Base-by-base conservation (phyloP, 768 basidiomycete genomes). In the Leccinum boreale region DNA sequence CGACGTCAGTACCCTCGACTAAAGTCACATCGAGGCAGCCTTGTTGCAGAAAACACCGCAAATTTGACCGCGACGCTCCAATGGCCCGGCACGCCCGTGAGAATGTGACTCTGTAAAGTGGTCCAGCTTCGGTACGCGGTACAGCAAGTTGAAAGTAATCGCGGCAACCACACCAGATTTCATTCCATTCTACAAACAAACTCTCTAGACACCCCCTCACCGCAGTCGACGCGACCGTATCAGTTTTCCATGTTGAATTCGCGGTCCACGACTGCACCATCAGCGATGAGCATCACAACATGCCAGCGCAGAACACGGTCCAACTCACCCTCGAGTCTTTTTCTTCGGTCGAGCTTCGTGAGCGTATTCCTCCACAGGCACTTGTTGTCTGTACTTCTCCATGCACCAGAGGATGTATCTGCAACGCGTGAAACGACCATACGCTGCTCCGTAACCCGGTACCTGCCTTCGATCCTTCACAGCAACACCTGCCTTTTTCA, bases 381-480 rank as follows among this genome's bases (percentile, higher is more conserved):
- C 65, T 1, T 83, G 85, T 53, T 76, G 75, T 24, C 89, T 80
- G 70, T 80, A 94, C 67, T 90, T 92, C 67, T 90, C 84, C 85
- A 91, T 85, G 63, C 85, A 85, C 92, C 90, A 92, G 8, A 92
- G 74, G 56, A 92, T 83, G 65, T 94, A 94, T 67, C 92, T 93
- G 62, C 15, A 46, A 9, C 47, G 49, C 53, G 60, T 59, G 49
- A 58, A 46, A 35, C 55, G 15, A 55, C 42, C 54, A 33, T 47
- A 57, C 19, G 45, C 39, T 45, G 12, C 33, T 19, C 54, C 45
- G n/a, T 33, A 15, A 33, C 31, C 5, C 26, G 35, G 23, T 29
- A 74, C 83, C 55, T 63, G 86, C 92, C 85, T 84, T 67, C 91
- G 79, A 63, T 93, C 91, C 66, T 78, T 78, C 28, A 89, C 82